Conservation (phyloP, 768 basidiomycete species). For the Thelephora ganbajun region DNA sequence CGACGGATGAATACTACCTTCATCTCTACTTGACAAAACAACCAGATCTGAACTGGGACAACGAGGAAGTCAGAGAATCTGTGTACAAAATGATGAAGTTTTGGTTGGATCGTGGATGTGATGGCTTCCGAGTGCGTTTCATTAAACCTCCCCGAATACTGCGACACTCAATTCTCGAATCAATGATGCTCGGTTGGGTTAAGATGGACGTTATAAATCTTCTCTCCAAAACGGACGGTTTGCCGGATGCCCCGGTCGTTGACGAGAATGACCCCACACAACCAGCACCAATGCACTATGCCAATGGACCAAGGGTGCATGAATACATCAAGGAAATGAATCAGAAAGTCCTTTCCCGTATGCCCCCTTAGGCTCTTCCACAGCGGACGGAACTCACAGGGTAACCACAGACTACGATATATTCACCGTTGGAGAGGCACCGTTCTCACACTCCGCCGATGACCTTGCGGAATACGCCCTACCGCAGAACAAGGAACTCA, state of each 20-base stretch:
- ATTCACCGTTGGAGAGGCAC: constrained; percentile 56
- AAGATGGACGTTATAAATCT: constrained; percentile 64
- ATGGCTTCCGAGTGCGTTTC: constrained; percentile 53
- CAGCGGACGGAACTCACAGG: background rate
- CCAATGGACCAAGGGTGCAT: constrained; percentile 54
- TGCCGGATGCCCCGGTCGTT: constrained; percentile 53
- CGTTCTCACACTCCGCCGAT: constrained; percentile 38
- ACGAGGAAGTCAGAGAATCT: constrained; percentile 35
- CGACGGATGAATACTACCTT: constrained; percentile 57
- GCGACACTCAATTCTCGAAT: background rate
- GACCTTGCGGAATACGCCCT: constrained; percentile 42
- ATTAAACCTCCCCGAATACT: background rate
- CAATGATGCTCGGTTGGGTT: background rate
- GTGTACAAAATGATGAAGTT: constrained; percentile 55
- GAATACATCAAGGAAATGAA: constrained; percentile 60
- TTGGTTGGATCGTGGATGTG: constrained; percentile 63
- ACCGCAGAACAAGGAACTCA: constrained; percentile 42
- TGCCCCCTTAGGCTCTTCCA: constrained; percentile 13
- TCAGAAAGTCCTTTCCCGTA: constrained; percentile 42
- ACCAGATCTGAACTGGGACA: constrained; percentile 72
- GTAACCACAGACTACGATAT: constrained; percentile 29
- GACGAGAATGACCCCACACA: constrained; percentile 38
- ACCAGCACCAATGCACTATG: constrained; percentile 35
- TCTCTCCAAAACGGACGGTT: constrained; percentile 45
- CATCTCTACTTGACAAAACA: constrained; percentile 55